These are phyloP conservation scores for Cafeteria roenbergensis DNA, from an alignment of 108 stramenopile species.

Conservation along the genomic window DNA sequence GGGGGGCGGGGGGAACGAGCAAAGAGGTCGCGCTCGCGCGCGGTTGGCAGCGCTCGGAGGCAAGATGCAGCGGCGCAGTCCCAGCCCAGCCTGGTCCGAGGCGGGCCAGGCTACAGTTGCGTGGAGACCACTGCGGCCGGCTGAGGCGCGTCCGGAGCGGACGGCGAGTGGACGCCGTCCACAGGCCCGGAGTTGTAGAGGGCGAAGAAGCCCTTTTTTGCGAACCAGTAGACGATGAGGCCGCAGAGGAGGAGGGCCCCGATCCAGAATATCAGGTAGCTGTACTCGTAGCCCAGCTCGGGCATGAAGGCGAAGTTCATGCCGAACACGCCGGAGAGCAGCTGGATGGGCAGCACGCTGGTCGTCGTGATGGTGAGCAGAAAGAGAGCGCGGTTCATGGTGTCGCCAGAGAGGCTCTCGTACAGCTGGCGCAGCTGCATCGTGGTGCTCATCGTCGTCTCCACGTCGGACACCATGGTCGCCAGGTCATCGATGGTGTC, in stretches of 20 bases:
- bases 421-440: conserved; percentile 17
- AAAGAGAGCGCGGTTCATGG: conserved; percentile 33
- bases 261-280: conserved; percentile 34
- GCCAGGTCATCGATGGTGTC: conserved; percentile 36
- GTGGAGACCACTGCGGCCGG: no score
- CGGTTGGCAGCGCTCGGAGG: no score
- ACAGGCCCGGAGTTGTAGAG: no score
- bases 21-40: no score
- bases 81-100: no score
- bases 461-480: conserved; percentile 24
- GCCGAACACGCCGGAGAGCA: conserved; percentile 27
- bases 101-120: no score
- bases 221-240: conserved; percentile 1
- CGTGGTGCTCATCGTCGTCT: conserved; percentile 12
- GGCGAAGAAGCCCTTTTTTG: no score
- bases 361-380: conserved; percentile 30
- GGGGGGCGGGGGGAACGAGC: no score
- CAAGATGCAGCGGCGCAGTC: no score
- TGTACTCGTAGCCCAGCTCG: conserved; percentile 21
- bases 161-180: no score
- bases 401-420: conserved; percentile 22
- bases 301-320: conserved; percentile 36
- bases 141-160: no score
- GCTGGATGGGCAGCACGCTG: conserved; percentile 27
- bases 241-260: conserved; percentile 6